Percentiles rank a stretch among this genome's conserved stretches.
These are phyloP conservation scores for Arctium minus DNA, from an alignment of 129 eudicot species.

Conservation along the genomic window DNA sequence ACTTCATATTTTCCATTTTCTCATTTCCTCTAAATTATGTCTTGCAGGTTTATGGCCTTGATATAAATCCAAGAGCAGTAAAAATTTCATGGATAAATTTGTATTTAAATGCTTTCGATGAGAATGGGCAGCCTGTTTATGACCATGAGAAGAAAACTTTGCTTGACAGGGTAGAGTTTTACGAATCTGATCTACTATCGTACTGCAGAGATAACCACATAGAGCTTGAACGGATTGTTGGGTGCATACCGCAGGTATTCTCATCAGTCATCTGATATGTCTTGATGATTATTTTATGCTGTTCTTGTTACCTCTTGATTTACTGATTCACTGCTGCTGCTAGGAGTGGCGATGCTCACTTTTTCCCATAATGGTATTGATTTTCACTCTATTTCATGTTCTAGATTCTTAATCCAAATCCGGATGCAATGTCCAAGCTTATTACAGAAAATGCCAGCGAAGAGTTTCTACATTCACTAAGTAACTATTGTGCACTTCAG, in stretches of 20 bases:
- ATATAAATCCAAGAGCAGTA: slow-evolving; percentile 94
- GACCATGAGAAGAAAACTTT: slow-evolving; percentile 82
- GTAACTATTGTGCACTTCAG: slow-evolving; percentile 99
- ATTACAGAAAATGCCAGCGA: slow-evolving; percentile 96
- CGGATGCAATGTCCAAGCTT: slow-evolving; percentile 98
- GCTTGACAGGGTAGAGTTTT: slow-evolving; percentile 92
- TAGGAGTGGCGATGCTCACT: neutral
- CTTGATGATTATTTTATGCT: neutral
- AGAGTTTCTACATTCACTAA: slow-evolving; percentile 80
- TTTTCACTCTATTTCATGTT: slow-evolving; percentile 5
- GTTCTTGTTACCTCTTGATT: slow-evolving; percentile 8
- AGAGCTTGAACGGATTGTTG: slow-evolving; percentile 94
- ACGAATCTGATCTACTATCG: slow-evolving; percentile 87
- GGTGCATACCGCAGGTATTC: slow-evolving; percentile 98
- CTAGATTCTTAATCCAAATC: slow-evolving; percentile 97
- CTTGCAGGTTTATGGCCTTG: slow-evolving; percentile 92
- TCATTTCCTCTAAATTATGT: neutral
- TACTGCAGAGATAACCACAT: slow-evolving; percentile 87
- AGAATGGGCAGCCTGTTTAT: slow-evolving; percentile 75
- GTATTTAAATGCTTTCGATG: slow-evolving; percentile 89
- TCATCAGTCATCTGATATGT: neutral
- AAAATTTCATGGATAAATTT: slow-evolving; percentile 95
- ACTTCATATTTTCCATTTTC: slow-evolving; percentile 1
- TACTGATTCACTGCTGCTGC: neutral
- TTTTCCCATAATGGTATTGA: neutral